Percentiles rank a stretch among this genome's conserved stretches.
These are phyloP conservation scores for Globisporangium abappressorium DNA, from an alignment of 352 stramenopile species.

Conservation along the genomic window DNA sequence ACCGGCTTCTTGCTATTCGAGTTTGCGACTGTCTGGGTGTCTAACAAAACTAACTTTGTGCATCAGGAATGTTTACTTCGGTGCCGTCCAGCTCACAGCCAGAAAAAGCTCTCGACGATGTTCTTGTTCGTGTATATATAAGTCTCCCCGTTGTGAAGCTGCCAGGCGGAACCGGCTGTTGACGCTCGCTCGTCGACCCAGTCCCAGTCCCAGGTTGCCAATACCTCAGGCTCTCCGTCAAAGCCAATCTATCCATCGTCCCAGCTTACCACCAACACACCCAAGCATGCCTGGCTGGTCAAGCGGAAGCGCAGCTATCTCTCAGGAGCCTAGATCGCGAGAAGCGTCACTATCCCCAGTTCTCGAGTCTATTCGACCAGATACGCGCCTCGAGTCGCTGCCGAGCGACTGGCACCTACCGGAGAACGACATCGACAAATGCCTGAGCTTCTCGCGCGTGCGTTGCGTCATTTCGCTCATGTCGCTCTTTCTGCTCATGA, in stretches of 20 bases:
- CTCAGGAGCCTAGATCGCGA: not conserved
- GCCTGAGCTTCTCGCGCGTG: constrained; percentile 26
- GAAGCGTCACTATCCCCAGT: not conserved
- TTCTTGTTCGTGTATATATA: not conserved
- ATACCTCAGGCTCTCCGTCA: not conserved
- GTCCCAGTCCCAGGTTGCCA: not conserved
- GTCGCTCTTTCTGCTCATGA: constrained; percentile 33
- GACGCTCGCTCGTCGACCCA: not conserved
- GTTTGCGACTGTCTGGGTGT: not conserved
- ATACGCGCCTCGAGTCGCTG: constrained; percentile 1
- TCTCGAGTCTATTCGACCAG: not conserved
- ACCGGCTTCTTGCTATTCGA: not conserved
- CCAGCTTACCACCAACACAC: not conserved
- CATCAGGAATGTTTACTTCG: not conserved
- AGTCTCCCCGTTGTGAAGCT: not conserved
- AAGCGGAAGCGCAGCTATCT: not conserved
- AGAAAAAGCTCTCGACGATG: not conserved
- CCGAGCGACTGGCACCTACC: constrained; percentile 18
- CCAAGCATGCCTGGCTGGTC: not conserved
- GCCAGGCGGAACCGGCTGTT: not conserved
- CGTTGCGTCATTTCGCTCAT: constrained; percentile 37
- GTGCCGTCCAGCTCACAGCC: not conserved
- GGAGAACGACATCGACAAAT: constrained; percentile 24
- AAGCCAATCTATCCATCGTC: not conserved
- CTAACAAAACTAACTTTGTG: not conserved